Base-by-base conservation (phyloP, 352 stramenopile species). In the Pythium myriotylum region DNA sequence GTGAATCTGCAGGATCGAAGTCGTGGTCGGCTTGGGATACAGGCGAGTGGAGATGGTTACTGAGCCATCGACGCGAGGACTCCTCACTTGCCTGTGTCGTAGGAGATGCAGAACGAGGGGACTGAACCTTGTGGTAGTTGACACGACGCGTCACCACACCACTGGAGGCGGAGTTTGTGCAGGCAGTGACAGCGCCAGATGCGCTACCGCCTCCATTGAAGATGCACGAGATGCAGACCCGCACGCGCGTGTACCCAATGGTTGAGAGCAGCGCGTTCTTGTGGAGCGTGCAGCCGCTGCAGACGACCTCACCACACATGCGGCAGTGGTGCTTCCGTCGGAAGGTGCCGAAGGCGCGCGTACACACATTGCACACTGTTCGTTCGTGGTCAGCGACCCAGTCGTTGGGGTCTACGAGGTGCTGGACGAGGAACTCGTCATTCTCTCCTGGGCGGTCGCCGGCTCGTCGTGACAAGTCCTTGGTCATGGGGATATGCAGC, bases 301-400 rank as follows among this genome's bases (percentile, higher is more conserved):
- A 94, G 19, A 94, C 81, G 22, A 94, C 77, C 54, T 92, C 83
- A 4, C 85, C 83, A 42, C 85, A 94, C 81, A 92, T 92, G 56
- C 85, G 81, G 67, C 85, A 94, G 70, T 94, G 85, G 70, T 94
- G 85, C 67, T 94, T 94, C 68, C 85, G 85, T 37, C 83, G 83
- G 62, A 94, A 94, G 16, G 83, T 84, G 54, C 76, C 78, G 41
- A 94, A 94, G 19, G 73, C 70, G 42, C 85, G 81, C 42, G 81
- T 90, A 71, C 85, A 94, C 24, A 94, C 85, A 53, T 83, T 73
- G 71, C 85, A 94, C 27, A 89, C 62, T 14, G 71, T 73, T 35
- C 83, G 83, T 37, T 91, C 80, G 47, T 81, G 72, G 72, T 92
- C 83, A 23, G 73, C 67, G 59, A 94, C 85, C 83, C 83, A 92